A percentile compares a stretch with the other conserved stretches of the same genome.
phyloP scores from a whole-genome alignment of 306 rosid genomes.

The Cicer cuneatum region DNA sequence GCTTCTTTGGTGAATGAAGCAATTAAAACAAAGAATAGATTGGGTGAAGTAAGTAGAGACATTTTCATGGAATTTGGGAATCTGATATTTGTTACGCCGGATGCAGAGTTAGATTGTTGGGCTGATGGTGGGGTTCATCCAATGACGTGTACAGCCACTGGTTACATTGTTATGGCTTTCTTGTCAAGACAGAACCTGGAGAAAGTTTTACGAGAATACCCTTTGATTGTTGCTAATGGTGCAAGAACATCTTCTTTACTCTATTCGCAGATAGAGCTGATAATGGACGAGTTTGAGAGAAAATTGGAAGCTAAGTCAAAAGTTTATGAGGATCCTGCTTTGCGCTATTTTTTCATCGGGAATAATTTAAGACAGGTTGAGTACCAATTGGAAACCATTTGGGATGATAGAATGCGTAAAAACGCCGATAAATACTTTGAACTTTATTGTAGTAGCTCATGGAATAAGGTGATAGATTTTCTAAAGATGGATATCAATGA shows the following conservation, averaged over 20 bases:
- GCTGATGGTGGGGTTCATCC: not conserved
- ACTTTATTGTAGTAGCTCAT: no score
- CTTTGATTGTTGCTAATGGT: constrained; percentile 49
- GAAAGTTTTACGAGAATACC: not conserved
- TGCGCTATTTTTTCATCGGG: constrained; percentile 67
- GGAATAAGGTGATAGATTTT: no score
- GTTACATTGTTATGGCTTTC: not conserved
- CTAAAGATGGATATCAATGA: no score
- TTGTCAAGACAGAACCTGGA: not conserved
- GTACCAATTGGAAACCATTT: constrained; percentile 50
- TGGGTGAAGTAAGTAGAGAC: not conserved
- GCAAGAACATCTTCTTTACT: not conserved
- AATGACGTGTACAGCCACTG: not conserved
- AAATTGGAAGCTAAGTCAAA: constrained; percentile 70
- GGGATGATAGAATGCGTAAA: constrained; percentile 56
- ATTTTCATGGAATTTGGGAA: constrained; percentile 49
- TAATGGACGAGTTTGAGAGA: constrained; percentile 70
- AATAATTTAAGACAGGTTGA: constrained; percentile 53
- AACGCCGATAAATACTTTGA: constrained; percentile 51
- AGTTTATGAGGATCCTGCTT: constrained; percentile 56
- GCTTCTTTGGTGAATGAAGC: constrained; percentile 45
- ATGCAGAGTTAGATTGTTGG: not conserved
- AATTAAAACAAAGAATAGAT: not conserved
- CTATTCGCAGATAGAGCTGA: constrained; percentile 27
- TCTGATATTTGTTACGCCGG: constrained; percentile 23